phyloP scores from a whole-genome alignment of 441 rosid genomes.

The Eutrema salsugineum region DNA sequence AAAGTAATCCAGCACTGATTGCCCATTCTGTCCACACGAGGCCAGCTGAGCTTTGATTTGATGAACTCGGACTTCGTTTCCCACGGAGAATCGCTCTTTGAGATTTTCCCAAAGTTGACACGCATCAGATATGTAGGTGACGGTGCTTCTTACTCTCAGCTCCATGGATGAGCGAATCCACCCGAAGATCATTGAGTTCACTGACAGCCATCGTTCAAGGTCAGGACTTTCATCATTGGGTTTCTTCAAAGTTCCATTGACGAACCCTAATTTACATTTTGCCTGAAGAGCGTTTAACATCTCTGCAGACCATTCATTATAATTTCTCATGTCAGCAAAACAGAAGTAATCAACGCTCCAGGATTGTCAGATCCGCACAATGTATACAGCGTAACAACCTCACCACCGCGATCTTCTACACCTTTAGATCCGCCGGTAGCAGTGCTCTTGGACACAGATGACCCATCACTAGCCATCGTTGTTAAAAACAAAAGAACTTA shows the following conservation, averaged over 20 bases:
- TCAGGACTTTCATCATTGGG: background rate
- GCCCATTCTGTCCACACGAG: background rate
- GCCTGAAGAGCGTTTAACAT: background rate
- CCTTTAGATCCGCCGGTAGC: no score
- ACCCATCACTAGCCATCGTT: no score
- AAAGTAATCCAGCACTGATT: background rate
- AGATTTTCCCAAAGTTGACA: background rate
- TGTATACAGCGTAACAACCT: background rate
- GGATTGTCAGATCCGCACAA: background rate
- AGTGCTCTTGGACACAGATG: no score
- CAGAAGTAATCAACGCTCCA: background rate
- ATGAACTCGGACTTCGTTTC: background rate
- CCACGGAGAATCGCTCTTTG: background rate
- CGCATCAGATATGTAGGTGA: background rate
- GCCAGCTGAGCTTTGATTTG: background rate
- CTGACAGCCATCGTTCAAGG: background rate
- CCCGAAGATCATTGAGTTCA: background rate
- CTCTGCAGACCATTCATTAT: background rate
- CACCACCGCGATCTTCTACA: no score
- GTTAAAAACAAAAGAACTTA: no score
- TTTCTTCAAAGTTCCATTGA: background rate
- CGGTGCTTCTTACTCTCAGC: fast-evolving
- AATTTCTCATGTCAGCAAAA: background rate
- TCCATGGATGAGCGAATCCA: background rate
- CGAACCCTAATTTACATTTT: background rate